Percentiles rank a stretch among this genome's conserved stretches.
Evolutionary conservation across 2,329 filamentous ascomycete species (phyloP).

Genomic region (Nemania diffusa): DNA sequence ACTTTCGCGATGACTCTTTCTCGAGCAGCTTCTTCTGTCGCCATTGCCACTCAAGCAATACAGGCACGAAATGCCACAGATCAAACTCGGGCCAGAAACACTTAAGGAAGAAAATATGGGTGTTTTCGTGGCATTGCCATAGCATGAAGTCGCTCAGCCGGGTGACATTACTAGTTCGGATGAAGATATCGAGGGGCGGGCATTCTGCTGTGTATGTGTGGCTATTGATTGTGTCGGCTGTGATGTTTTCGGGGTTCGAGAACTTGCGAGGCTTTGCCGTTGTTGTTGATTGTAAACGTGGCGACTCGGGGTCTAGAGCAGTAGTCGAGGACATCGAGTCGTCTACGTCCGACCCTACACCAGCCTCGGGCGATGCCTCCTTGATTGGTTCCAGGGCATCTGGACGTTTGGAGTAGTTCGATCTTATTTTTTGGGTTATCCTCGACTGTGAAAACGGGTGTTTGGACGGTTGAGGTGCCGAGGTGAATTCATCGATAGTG

Average conservation of each 20-base stretch:
- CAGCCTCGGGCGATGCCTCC: constrained; percentile 59
- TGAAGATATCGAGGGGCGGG: constrained; percentile 88
- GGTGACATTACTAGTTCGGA: constrained; percentile 92
- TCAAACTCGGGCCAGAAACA: constrained; percentile 97
- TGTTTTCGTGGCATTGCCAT: constrained; percentile 95
- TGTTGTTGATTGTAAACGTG: constrained; percentile 53
- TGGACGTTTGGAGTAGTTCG: constrained; percentile 65
- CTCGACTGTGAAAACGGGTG: constrained; percentile 87
- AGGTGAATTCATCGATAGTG: constrained; percentile 88
- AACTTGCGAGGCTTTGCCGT: constrained; percentile 55
- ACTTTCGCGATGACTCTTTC: constrained; percentile 58
- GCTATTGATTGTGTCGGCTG: constrained; percentile 79
- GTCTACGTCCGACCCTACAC: constrained; percentile 60
- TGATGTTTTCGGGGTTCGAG: constrained; percentile 87
- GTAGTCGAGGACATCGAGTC: constrained; percentile 70
- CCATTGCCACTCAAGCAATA: constrained; percentile 90
- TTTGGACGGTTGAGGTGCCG: constrained; percentile 71
- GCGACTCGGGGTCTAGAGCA: constrained; percentile 66
- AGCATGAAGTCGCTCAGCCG: constrained; percentile 97
- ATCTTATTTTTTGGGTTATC: constrained; percentile 86
- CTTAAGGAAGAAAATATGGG: constrained; percentile 90
- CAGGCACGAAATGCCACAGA: constrained; percentile 90
- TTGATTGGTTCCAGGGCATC: constrained; percentile 62
- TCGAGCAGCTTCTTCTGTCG: constrained; percentile 69
- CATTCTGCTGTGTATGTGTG: constrained; percentile 89